These are phyloP conservation scores for Neonectria coccinea DNA, from an alignment of 2,329 filamentous ascomycete species.

Conservation along the genomic window DNA sequence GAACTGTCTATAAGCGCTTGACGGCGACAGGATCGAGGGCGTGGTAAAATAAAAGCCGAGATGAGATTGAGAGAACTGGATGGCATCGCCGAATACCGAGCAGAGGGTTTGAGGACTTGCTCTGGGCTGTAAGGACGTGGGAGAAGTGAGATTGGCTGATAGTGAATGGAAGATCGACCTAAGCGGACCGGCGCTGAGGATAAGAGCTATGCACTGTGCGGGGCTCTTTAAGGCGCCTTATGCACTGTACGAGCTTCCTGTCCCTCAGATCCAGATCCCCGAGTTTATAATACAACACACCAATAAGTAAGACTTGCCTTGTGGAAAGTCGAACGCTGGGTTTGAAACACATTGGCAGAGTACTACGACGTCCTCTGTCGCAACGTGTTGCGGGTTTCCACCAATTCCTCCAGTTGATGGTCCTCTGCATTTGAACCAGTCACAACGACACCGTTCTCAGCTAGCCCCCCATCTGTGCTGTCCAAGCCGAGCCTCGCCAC, in stretches of 20 bases:
- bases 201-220: background rate
- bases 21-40: background rate
- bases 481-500: slow-evolving; percentile 36
- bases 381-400: background rate
- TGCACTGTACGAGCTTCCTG: background rate
- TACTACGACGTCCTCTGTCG: background rate
- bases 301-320: too few relatives aligned
- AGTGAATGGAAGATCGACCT: background rate
- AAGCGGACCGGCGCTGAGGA: background rate
- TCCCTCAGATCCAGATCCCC: background rate
- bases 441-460: background rate
- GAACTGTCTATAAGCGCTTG: background rate
- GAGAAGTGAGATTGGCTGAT: background rate
- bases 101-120: too few relatives aligned
- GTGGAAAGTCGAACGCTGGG: too few relatives aligned
- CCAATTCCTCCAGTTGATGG: slow-evolving; percentile 4
- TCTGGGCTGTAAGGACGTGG: background rate
- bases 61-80: background rate
- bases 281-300: background rate
- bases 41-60: too few relatives aligned
- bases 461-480: background rate
- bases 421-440: background rate
- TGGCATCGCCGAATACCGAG: background rate
- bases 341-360: background rate
- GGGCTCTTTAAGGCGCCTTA: background rate